Evolutionary conservation across 768 basidiomycete genomes (phyloP), one percentile per base, ranked within the genome.

Genomic region (Coprinellus aureogranulatus): DNA sequence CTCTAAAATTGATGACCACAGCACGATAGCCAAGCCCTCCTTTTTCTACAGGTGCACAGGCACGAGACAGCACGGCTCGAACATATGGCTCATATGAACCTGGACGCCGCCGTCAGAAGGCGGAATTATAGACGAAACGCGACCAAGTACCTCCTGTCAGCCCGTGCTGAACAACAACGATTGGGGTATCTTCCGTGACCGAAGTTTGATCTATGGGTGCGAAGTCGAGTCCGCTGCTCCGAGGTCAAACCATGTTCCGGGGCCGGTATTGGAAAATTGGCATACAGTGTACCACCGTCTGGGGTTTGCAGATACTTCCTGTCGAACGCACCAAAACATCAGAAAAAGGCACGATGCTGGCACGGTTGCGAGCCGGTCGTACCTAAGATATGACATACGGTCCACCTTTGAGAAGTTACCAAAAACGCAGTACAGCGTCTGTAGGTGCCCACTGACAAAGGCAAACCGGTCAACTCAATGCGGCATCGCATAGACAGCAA

Each of bases 1-100:
- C 94, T 64, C 95, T 84, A 73, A 90, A 95, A 73, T 96, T 97
- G 68, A 95, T 82, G 9, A 98, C 93, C 12, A 90, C 88, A 4
- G 84, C 95, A 57, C 97, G 81, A 71, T 91, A 96, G 16, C 94
- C 94, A 53, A 96, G 75, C 1, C 95, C 96, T n/a, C 91, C 92
- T 64, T 89, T 77, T 41, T 81, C 79, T 6, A 86, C 79, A 26
- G 90, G 81, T 27, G 79, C 78, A 68, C 88, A 88, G 14, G 87
- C 88, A 58, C 84, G 87, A 50, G 83, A 81, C 3, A 98, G 76
- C 46, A 97, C 80, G 27, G 90, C 86, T 60, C 93, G 80, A 44
- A 97, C 90, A 66, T 97, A 98, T 20, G 87, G 79, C 77, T 96
- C 96, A 67, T 96, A 85, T 20, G 91, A 93, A 39, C 92, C 91